A percentile compares a stretch with the other conserved stretches of the same genome.
phyloP scores from a whole-genome alignment of 2,329 filamentous ascomycete genomes.

The Arthrobotrys conoides region DNA sequence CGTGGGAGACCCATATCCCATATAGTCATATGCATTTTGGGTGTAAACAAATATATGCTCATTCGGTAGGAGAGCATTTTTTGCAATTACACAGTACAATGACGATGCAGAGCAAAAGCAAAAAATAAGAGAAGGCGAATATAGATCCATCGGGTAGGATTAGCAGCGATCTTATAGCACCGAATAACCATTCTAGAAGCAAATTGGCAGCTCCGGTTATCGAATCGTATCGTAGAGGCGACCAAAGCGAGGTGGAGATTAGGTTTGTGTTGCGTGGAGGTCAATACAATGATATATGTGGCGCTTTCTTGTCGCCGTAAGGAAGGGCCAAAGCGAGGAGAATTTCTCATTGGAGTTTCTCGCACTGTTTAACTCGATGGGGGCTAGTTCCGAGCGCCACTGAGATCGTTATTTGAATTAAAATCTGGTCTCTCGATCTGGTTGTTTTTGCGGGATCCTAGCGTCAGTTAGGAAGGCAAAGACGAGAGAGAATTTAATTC shows the following conservation, averaged over 20 bases:
- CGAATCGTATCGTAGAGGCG: constrained; percentile 18
- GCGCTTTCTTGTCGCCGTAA: constrained; percentile 51
- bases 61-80: constrained; percentile 1
- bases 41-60: not conserved
- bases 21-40: not conserved
- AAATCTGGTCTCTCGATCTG: constrained; percentile 22
- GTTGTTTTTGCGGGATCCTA: not conserved
- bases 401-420: constrained; percentile 46
- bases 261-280: constrained; percentile 57
- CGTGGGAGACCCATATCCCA: not conserved
- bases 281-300: constrained; percentile 50
- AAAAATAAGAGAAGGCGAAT: constrained; percentile 33
- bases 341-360: constrained; percentile 33
- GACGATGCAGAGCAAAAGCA: constrained; percentile 22
- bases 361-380: constrained; percentile 24
- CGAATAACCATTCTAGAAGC: constrained; percentile 54
- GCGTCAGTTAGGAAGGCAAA: not conserved
- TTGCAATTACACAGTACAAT: constrained; percentile 13
- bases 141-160: constrained; percentile 36
- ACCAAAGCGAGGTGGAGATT: constrained; percentile 16
- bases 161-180: constrained; percentile 55
- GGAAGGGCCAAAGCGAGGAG: constrained; percentile 32
- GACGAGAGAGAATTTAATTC: not conserved
- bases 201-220: constrained; percentile 45
- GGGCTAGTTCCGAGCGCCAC: constrained; percentile 49